Conservation (phyloP, 768 basidiomycete species). For the Leccinum truebloodii region DNA sequence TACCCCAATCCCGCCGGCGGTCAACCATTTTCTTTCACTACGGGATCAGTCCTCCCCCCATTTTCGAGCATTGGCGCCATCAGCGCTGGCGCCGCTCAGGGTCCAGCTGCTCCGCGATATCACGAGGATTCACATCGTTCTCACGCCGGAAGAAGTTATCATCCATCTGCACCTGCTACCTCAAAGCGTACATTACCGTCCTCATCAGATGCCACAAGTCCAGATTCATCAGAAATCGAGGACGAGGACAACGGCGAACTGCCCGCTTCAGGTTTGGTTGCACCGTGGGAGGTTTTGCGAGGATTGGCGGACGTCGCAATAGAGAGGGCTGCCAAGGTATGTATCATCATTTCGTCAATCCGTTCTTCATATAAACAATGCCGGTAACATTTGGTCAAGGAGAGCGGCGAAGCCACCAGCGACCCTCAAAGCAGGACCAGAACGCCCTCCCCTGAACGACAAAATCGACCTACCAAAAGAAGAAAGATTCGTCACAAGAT, state of each 20-base stretch:
- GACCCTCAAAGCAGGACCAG: slow-evolving; percentile 76
- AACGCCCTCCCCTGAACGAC: slow-evolving; percentile 71
- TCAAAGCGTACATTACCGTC: slow-evolving; percentile 62
- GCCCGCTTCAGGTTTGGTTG: slow-evolving; percentile 78
- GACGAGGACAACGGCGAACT: slow-evolving; percentile 81
- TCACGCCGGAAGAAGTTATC: slow-evolving; percentile 35
- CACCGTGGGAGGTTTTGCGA: slow-evolving; percentile 84
- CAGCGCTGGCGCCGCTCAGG: slow-evolving; percentile 43
- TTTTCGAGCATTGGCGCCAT: slow-evolving; percentile 70
- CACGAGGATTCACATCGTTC: slow-evolving; percentile 40
- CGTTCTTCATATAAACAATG: slow-evolving; percentile 4
- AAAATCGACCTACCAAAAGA: slow-evolving; percentile 66
- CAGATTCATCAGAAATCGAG: slow-evolving; percentile 83
- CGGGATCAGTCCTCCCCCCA: slow-evolving; percentile 63
- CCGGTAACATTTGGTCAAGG: slow-evolving; percentile 41
- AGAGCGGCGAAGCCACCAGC: slow-evolving; percentile 70
- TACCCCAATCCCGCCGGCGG: slow-evolving; percentile 41
- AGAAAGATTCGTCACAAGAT: slow-evolving; percentile 68
- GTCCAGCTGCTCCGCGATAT: slow-evolving; percentile 60
- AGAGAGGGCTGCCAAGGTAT: slow-evolving; percentile 74
- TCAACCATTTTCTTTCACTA: slow-evolving; percentile 36
- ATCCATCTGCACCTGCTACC: slow-evolving; percentile 34
- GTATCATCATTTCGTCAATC: slow-evolving; percentile 12
- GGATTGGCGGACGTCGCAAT: slow-evolving; percentile 81
- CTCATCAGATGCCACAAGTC: slow-evolving; percentile 70